Conservation (phyloP, 768 basidiomycete genomes). For the Phlegmacium glaucopus region DNA sequence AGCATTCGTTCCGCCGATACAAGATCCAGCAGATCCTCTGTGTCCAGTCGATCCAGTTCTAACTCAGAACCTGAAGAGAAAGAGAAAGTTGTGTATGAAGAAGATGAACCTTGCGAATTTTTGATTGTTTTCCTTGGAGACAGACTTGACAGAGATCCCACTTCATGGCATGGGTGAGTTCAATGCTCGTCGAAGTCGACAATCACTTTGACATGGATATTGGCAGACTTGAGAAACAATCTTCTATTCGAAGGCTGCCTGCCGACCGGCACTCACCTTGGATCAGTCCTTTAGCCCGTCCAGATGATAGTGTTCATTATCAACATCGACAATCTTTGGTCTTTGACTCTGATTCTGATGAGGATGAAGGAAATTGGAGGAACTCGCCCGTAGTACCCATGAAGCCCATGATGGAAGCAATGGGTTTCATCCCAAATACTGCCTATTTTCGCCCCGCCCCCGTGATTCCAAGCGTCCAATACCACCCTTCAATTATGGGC, state of each 20-base stretch:
- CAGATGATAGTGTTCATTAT: slow-evolving; percentile 23
- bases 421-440: slow-evolving; percentile 21
- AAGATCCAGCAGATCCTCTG: slow-evolving; percentile 25
- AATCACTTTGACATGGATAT: not conserved
- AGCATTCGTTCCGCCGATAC: slow-evolving; percentile 25
- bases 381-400: slow-evolving; percentile 31
- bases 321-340: slow-evolving; percentile 8
- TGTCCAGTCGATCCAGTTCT: slow-evolving; percentile 24
- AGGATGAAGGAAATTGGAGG: slow-evolving; percentile 30
- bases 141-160: slow-evolving; percentile 25
- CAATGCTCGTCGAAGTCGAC: not conserved
- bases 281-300: slow-evolving; percentile 37
- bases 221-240: slow-evolving; percentile 30
- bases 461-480: slow-evolving; percentile 20
- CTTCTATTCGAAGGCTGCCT: slow-evolving; percentile 23
- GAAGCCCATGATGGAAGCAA: slow-evolving; percentile 26
- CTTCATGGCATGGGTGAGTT: slow-evolving; percentile 44
- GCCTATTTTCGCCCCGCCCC: slow-evolving; percentile 17
- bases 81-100: slow-evolving; percentile 17
- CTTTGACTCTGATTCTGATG: slow-evolving; percentile 17
- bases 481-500: slow-evolving; percentile 13
- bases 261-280: slow-evolving; percentile 34
- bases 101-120: slow-evolving; percentile 26
- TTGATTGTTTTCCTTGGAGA: slow-evolving; percentile 38
- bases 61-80: slow-evolving; percentile 14